phyloP scores from a whole-genome alignment of 2,329 filamentous ascomycete species.

The Juglanconis oblonga region DNA sequence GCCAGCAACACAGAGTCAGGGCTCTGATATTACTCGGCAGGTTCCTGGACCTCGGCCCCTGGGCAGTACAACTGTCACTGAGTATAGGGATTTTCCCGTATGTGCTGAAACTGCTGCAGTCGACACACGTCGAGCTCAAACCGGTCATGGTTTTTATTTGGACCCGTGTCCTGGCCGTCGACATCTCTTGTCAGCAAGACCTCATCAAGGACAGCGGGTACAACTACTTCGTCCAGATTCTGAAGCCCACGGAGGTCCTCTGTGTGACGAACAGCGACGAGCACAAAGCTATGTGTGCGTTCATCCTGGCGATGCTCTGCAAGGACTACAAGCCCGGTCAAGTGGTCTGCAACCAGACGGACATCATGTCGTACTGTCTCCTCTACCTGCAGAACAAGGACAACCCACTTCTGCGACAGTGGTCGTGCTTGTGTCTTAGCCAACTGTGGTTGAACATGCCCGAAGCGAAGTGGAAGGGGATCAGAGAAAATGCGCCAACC shows the following conservation, averaged over 20 bases:
- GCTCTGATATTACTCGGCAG: conserved; percentile 89
- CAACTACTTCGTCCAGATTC: conserved; percentile 90
- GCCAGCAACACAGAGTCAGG: conserved; percentile 88
- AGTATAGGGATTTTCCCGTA: conserved; percentile 99
- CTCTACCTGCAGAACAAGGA: conserved; percentile 80
- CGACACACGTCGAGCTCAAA: conserved; percentile 89
- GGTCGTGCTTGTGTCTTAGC: conserved; percentile 92
- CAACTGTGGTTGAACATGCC: conserved; percentile 90
- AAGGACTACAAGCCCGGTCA: conserved; percentile 91
- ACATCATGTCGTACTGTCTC: conserved; percentile 86
- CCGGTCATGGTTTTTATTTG: conserved; percentile 99
- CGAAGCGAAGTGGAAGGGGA: conserved; percentile 95
- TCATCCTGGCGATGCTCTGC: conserved; percentile 96
- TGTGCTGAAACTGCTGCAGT: conserved; percentile 94
- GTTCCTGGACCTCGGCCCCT: conserved; percentile 92
- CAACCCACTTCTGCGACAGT: conserved; percentile 86
- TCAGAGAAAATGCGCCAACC: conserved; percentile 78
- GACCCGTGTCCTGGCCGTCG: conserved; percentile 92
- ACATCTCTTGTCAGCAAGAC: conserved; percentile 89
- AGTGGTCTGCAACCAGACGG: conserved; percentile 83
- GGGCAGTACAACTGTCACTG: conserved; percentile 96
- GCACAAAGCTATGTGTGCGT: conserved; percentile 96
- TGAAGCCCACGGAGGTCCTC: conserved; percentile 79
- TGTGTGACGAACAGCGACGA: conserved; percentile 86
- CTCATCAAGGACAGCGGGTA: conserved; percentile 96